phyloP scores from a whole-genome alignment of 2,329 filamentous ascomycete species.

The Colletotrichum destructivum region DNA sequence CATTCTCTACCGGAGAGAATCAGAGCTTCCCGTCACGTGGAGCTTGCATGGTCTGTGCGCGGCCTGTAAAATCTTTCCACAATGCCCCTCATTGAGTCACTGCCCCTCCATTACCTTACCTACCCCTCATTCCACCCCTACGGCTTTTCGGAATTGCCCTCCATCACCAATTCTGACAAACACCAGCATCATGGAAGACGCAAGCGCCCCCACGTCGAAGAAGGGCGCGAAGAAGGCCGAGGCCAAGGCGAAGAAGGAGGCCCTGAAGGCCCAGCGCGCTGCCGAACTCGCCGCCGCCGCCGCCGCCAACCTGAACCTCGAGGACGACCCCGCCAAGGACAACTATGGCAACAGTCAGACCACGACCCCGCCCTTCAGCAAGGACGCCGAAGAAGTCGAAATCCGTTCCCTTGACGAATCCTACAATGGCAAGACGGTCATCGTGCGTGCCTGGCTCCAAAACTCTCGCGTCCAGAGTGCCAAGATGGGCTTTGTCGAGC shows the following conservation, averaged over 20 bases:
- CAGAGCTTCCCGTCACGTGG: too few relatives aligned
- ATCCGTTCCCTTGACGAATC: slow-evolving; percentile 46
- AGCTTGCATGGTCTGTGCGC: too few relatives aligned
- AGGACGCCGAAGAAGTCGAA: slow-evolving; percentile 77
- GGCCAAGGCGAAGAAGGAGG: slow-evolving; percentile 90
- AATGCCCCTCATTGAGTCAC: too few relatives aligned
- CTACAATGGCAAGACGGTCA: slow-evolving; percentile 68
- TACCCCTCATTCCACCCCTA: too few relatives aligned
- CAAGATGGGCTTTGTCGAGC: slow-evolving; percentile 76
- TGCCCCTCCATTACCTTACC: too few relatives aligned
- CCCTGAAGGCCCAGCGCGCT: slow-evolving; percentile 76
- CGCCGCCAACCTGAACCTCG: slow-evolving; percentile 26
- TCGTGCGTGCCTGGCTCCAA: slow-evolving; percentile 85
- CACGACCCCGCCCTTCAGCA: slow-evolving; percentile 71
- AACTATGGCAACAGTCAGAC: slow-evolving; percentile 68
- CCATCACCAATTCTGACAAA: too few relatives aligned
- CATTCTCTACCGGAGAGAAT: too few relatives aligned
- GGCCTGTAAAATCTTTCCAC: too few relatives aligned
- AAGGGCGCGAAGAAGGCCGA: slow-evolving; percentile 90
- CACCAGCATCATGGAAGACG: slow-evolving; percentile 2
- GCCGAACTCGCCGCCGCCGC: slow-evolving; percentile 15
- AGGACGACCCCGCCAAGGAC: slow-evolving; percentile 29
- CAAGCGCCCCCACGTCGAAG: slow-evolving; percentile 67
- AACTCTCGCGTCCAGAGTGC: slow-evolving; percentile 91
- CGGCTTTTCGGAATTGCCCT: too few relatives aligned